Evolutionary conservation across 129 eudicot species (phyloP).

Genomic region (Ambrosia trifida): DNA sequence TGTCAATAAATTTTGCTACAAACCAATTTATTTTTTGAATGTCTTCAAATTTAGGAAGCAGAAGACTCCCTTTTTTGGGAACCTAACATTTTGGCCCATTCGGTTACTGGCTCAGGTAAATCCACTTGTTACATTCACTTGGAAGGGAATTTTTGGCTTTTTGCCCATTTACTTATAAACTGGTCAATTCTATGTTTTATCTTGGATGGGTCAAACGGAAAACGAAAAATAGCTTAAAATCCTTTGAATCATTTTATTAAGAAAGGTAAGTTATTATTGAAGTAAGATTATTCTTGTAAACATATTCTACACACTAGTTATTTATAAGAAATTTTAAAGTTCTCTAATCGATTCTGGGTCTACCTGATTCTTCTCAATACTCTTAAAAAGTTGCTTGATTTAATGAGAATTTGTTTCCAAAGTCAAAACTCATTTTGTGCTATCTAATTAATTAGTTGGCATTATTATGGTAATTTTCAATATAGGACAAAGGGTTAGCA

Average conservation of each 20-base stretch:
- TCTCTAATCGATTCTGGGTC: background rate
- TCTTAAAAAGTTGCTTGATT: background rate
- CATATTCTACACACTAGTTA: background rate
- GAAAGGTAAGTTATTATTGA: background rate
- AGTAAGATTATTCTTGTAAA: background rate
- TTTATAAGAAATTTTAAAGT: background rate
- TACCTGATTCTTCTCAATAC: background rate
- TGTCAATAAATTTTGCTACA: background rate
- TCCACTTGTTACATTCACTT: slow-evolving; percentile 7
- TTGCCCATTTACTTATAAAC: background rate
- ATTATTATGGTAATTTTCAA: slow-evolving; percentile 13
- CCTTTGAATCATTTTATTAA: background rate
- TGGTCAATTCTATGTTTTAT: background rate
- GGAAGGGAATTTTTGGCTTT: background rate
- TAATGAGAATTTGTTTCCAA: background rate
- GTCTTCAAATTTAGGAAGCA: slow-evolving; percentile 45
- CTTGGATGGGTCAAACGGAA: background rate
- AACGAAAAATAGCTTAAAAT: background rate
- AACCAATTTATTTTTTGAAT: slow-evolving; percentile 7
- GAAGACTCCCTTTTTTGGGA: slow-evolving; percentile 41
- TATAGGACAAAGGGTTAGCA: slow-evolving; percentile 43
- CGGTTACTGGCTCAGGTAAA: slow-evolving; percentile 52
- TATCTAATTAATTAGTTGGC: background rate
- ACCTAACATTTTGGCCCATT: slow-evolving; percentile 36
- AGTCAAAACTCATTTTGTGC: background rate